Evolutionary conservation across 768 basidiomycete species (phyloP).

Genomic region (Glaciozyma antarctica): DNA sequence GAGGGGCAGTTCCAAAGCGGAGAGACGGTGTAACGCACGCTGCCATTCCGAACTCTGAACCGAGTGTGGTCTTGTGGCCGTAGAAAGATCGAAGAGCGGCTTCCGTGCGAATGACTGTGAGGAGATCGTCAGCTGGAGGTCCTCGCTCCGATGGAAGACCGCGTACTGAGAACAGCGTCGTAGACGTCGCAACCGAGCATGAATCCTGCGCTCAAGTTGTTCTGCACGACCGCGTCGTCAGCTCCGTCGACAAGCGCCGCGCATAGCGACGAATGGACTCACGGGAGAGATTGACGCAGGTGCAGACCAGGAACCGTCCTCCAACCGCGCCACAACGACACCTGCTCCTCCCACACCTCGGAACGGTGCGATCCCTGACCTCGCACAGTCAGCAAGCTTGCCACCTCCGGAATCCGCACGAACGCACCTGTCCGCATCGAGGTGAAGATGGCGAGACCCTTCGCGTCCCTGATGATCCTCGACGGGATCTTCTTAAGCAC

Average conservation of each 20-base stretch:
- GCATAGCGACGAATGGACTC: no score
- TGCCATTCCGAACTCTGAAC: conserved; percentile 30
- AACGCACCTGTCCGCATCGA: conserved; percentile 25
- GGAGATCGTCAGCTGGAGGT: background rate
- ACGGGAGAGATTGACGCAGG: conserved; percentile 32
- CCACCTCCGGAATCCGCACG: no score
- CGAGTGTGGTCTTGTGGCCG: conserved; percentile 33
- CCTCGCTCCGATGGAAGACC: background rate
- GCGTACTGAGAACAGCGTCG: conserved; percentile 28
- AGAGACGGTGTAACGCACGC: background rate
- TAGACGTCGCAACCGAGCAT: conserved; percentile 31
- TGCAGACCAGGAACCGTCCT: conserved; percentile 34
- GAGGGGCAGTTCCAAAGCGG: no score
- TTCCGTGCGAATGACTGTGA: conserved; percentile 22
- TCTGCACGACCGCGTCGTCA: background rate
- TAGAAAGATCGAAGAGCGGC: conserved; percentile 34
- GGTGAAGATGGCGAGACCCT: conserved; percentile 31
- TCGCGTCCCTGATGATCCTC: conserved; percentile 25
- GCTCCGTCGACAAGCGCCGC: no score
- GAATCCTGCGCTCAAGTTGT: conserved; percentile 33
- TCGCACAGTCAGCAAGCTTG: no score
- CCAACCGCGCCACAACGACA: conserved; percentile 13
- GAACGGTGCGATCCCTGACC: conserved; percentile 12
- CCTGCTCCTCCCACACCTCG: conserved; percentile 21
- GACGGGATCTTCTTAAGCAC: conserved; percentile 33